Evolutionary conservation across 371 early-diverging fungal species (phyloP).

Genomic region (Mucor ambiguus): DNA sequence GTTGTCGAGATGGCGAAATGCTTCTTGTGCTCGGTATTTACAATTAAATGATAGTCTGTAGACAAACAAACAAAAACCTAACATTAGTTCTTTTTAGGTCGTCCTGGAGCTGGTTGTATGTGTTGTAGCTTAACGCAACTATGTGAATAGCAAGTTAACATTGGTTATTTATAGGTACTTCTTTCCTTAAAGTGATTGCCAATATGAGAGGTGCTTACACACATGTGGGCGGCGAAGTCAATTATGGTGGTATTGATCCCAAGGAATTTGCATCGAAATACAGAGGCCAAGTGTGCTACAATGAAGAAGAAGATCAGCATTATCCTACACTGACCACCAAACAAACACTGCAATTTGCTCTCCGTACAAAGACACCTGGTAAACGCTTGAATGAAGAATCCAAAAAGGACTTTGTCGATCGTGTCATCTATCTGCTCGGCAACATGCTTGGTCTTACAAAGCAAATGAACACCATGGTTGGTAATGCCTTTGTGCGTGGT

Average conservation of each 20-base stretch:
- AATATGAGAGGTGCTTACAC: slow-evolving; percentile 64
- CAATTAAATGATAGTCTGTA: too few species aligned
- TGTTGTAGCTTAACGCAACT: too few species aligned
- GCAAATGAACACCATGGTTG: slow-evolving; percentile 79
- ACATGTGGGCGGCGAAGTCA: slow-evolving; percentile 54
- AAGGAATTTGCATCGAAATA: slow-evolving; percentile 54
- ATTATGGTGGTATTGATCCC: slow-evolving; percentile 66
- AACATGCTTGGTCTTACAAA: slow-evolving; percentile 74
- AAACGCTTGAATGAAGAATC: slow-evolving; percentile 49
- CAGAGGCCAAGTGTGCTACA: slow-evolving; percentile 67
- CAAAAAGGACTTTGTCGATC: slow-evolving; percentile 43
- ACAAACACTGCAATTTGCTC: slow-evolving; percentile 67
- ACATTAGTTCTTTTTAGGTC: slow-evolving; percentile 43
- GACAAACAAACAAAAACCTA: too few species aligned
- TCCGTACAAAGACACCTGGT: slow-evolving; percentile 68
- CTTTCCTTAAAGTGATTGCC: slow-evolving; percentile 65
- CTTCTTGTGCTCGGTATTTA: slow-evolving; percentile 49
- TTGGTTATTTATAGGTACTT: slow-evolving; percentile 53
- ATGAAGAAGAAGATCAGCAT: slow-evolving; percentile 75
- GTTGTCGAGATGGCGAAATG: slow-evolving; percentile 74
- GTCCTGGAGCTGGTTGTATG: slow-evolving; percentile 71
- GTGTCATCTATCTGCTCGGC: slow-evolving; percentile 55
- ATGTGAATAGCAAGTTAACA: too few species aligned
- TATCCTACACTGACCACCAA: slow-evolving; percentile 70
- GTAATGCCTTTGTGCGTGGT: slow-evolving; percentile 82